Evolutionary conservation across 2,329 filamentous ascomycete species (phyloP).

Genomic region (Xylariaceae sp.): DNA sequence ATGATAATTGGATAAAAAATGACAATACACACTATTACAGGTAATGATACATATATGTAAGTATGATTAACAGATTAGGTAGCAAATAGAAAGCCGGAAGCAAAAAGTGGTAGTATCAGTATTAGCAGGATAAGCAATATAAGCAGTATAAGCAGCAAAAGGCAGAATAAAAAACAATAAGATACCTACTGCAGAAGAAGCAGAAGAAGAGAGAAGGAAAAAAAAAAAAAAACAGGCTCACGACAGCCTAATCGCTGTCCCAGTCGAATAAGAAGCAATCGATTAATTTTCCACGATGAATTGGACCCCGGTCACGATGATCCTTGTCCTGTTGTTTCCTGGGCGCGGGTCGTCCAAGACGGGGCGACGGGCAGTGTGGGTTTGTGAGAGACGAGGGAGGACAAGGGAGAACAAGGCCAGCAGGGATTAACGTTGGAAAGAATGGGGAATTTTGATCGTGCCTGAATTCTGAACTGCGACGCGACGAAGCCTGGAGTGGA

Average conservation of each 20-base stretch:
- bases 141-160: slow-evolving; percentile 5
- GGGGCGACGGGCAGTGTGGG: slow-evolving; percentile 3
- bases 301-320: slow-evolving; percentile 19
- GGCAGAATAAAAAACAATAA: slow-evolving; percentile 9
- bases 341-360: slow-evolving; percentile 1
- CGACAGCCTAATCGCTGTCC: slow-evolving; percentile 4
- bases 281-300: slow-evolving; percentile 25
- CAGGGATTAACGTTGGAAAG: background rate
- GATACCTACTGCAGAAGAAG: background rate
- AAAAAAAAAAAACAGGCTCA: slow-evolving; percentile 3
- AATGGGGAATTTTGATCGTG: background rate
- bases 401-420: background rate
- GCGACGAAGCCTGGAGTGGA: background rate
- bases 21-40: background rate
- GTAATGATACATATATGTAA: too few relatives aligned
- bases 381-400: slow-evolving; percentile 3
- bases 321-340: slow-evolving; percentile 15
- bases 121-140: background rate
- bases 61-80: too few relatives aligned
- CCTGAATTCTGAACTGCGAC: background rate
- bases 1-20: background rate
- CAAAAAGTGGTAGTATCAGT: background rate
- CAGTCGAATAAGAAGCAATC: slow-evolving; percentile 17
- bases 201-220: background rate
- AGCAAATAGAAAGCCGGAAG: background rate